Conservation (phyloP, 2,329 filamentous ascomycete species). For the Nannizziopsis arthrosporioides region DNA sequence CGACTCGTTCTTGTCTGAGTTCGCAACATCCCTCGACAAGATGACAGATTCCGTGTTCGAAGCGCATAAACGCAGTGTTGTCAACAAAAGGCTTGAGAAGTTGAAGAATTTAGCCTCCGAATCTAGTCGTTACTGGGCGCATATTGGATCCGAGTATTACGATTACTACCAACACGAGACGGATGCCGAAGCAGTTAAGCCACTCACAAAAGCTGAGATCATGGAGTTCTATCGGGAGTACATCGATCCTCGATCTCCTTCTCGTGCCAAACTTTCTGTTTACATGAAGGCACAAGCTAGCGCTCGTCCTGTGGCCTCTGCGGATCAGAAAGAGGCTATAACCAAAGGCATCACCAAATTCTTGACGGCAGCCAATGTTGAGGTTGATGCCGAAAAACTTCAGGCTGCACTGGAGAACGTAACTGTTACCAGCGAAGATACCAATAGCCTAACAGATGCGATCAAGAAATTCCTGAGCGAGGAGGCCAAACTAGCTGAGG, state of each 20-base stretch:
- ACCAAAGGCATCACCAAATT: conserved; percentile 36
- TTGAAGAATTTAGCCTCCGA: conserved; percentile 85
- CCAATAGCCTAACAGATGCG: conserved; percentile 40
- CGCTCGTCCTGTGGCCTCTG: conserved; percentile 31
- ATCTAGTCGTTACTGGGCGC: conserved; percentile 67
- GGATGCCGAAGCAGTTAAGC: conserved; percentile 63
- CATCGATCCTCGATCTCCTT: conserved; percentile 61
- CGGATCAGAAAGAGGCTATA: conserved; percentile 27
- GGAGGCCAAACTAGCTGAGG: conserved; percentile 39
- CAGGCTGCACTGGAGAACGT: conserved; percentile 35
- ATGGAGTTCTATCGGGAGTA: conserved; percentile 64
- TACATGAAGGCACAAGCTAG: conserved; percentile 66
- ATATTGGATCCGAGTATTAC: conserved; percentile 75
- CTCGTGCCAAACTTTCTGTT: conserved; percentile 70
- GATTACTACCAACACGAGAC: conserved; percentile 75
- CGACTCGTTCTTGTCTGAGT: conserved; percentile 65
- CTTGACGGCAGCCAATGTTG: conserved; percentile 38
- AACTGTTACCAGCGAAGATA: conserved; percentile 37
- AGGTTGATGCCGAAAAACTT: conserved; percentile 33
- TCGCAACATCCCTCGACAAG: conserved; percentile 52
- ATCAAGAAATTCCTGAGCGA: conserved; percentile 42
- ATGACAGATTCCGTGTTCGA: conserved; percentile 83
- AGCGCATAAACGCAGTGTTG: conserved; percentile 75
- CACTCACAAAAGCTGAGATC: conserved; percentile 67
- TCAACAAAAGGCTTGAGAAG: conserved; percentile 79